Base-by-base conservation (phyloP, 2,329 filamentous ascomycete species). In the Apiospora arundinis region DNA sequence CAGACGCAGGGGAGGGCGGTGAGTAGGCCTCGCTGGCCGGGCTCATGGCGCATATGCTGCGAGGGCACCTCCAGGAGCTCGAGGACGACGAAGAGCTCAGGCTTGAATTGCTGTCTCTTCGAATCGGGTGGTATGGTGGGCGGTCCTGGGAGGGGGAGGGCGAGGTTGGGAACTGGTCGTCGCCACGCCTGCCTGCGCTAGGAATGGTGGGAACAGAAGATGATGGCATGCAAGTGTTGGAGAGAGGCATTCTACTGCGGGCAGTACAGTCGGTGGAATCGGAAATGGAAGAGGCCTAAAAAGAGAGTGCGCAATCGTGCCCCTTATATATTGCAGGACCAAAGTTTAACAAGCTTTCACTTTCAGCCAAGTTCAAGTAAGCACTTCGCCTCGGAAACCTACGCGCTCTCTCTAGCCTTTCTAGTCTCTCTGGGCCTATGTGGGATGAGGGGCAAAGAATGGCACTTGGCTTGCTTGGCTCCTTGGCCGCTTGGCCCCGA, bases 31-130 rank as follows among this genome's bases (percentile, higher is more conserved):
- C 65, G 65, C 40, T 67, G 40, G 40, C 44, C 40, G 40, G 65
- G 44, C 65, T 67, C 65, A 67, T 67, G 65, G 65, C 65, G 65
- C 65, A 67, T 32, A 67, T 9, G 18, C 40, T 45, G 65, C 65
- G 65, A 18, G 65, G 44, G 25, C 65, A 32, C 40, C 32, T 45
- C 40, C 65, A 67, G n/a, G 56, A 63, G 56, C 40, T n/a, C 14
- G 49, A 60, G 5, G 52, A 37, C 25, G 25, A 60, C 16, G 32
- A 40, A 5, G 56, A 40, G 7, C 16, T 40, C 21, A 32, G 37
- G 32, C 56, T 63, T n/a, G 56, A 63, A n/a, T 21, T 14, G 56
- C 56, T 63, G 56, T 40, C 18, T n/a, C 56, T 63, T 9, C 56
- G 56, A 28, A 28, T 40, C 18, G 56, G 18, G 11, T 12, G 56